Percentiles rank a stretch among this genome's conserved stretches.
Evolutionary conservation across 2,329 filamentous ascomycete species (phyloP).

Genomic region (Sordariomycetes sp.): DNA sequence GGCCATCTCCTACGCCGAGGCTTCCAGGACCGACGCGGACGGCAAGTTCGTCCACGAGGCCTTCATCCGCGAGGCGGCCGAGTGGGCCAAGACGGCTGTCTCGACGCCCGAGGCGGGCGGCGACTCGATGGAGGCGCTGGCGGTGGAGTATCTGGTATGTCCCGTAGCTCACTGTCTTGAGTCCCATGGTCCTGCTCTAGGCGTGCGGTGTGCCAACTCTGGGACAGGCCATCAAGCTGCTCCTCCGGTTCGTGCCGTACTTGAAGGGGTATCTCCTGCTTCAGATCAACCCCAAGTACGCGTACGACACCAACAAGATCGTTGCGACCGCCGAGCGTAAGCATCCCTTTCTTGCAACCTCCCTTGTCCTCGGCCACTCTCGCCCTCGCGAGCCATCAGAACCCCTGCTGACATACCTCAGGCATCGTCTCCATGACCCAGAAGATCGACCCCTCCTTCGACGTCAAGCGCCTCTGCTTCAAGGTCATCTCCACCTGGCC

Average conservation of each 20-base stretch:
- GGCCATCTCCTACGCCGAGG: slow-evolving; percentile 20
- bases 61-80: slow-evolving; percentile 14
- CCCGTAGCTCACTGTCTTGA: not conserved
- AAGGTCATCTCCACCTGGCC: slow-evolving; percentile 53
- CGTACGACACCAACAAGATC: slow-evolving; percentile 34
- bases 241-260: slow-evolving; percentile 32
- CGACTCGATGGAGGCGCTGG: slow-evolving; percentile 27
- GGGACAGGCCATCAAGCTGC: slow-evolving; percentile 38
- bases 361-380: too few species aligned
- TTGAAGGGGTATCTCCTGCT: slow-evolving; percentile 40
- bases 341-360: slow-evolving; percentile 5
- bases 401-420: slow-evolving; percentile 12
- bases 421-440: slow-evolving; percentile 36
- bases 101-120: slow-evolving; percentile 9
- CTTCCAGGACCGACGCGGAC: slow-evolving; percentile 11
- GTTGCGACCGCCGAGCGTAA: slow-evolving; percentile 36
- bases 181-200: not conserved
- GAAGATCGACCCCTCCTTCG: slow-evolving; percentile 26
- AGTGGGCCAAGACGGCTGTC: slow-evolving; percentile 10
- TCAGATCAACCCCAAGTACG: slow-evolving; percentile 45
- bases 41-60: slow-evolving; percentile 13
- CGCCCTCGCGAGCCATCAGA: not conserved
- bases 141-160: slow-evolving; percentile 39
- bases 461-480: slow-evolving; percentile 39
- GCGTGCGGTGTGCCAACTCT: not conserved